These are phyloP conservation scores for Alternaria hordeiaustralica DNA, from an alignment of 2,329 filamentous ascomycete genomes.

Conservation along the genomic window DNA sequence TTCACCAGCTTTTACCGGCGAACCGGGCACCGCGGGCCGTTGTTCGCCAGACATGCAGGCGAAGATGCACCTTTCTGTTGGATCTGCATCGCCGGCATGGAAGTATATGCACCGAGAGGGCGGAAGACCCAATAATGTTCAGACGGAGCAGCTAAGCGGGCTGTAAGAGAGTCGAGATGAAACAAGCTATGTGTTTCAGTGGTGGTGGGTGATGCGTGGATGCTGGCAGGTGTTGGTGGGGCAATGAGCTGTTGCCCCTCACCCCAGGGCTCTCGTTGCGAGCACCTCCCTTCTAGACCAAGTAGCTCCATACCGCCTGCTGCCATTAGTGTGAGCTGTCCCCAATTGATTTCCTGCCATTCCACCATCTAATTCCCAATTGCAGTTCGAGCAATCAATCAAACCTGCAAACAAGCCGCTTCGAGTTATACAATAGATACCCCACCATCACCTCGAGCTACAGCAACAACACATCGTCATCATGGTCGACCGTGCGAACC, in stretches of 20 bases:
- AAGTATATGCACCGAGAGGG: neutral
- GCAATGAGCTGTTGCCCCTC: constrained; percentile 28
- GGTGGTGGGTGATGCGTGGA: constrained; percentile 16
- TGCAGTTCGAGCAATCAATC: constrained; percentile 1
- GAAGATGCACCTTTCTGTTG: constrained; percentile 1
- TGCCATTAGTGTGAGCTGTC: constrained; percentile 13
- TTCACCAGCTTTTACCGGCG: neutral
- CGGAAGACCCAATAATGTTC: constrained; percentile 6
- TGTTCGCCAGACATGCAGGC: constrained; percentile 14
- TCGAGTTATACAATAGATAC: neutral
- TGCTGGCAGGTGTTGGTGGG: constrained; percentile 23
- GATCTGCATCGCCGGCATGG: neutral
- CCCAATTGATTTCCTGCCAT: neutral
- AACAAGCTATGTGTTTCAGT: constrained; percentile 23
- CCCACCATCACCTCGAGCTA: constrained; percentile 11
- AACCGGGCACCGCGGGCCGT: neutral
- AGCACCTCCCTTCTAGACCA: constrained; percentile 18
- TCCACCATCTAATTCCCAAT: neutral
- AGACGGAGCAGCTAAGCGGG: constrained; percentile 6
- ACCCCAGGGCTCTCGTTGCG: constrained; percentile 13
- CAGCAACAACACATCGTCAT: constrained; percentile 11
- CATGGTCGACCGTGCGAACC: constrained; percentile 86
- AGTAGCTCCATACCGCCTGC: constrained; percentile 10
- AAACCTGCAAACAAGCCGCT: neutral
- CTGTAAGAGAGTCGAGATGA: constrained; percentile 22